Evolutionary conservation across 768 basidiomycete genomes (phyloP).

Genomic region (Hypsizygus marmoreus): DNA sequence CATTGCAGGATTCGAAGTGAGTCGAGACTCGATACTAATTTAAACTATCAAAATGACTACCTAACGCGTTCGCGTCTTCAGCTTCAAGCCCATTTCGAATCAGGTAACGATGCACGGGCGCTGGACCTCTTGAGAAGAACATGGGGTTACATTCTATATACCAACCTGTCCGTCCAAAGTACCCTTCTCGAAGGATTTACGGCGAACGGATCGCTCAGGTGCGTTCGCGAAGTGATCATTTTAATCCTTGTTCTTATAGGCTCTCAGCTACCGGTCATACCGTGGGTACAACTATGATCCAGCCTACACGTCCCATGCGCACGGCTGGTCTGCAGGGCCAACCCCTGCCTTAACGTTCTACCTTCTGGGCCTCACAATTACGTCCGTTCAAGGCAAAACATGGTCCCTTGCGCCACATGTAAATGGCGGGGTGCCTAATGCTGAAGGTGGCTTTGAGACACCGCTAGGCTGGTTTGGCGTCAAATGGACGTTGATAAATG

Average conservation of each 20-base stretch:
- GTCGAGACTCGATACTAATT: constrained; percentile 8
- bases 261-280: constrained; percentile 49
- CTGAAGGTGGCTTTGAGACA: constrained; percentile 56
- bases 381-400: constrained; percentile 44
- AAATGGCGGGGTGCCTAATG: constrained; percentile 36
- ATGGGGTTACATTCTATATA: constrained; percentile 65
- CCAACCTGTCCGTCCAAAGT: constrained; percentile 54
- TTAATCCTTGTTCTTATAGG: not conserved
- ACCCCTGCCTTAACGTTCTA: constrained; percentile 60
- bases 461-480: constrained; percentile 53
- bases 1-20: constrained; percentile 59
- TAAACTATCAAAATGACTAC: too few relatives aligned
- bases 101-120: constrained; percentile 51
- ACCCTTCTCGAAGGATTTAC: constrained; percentile 62
- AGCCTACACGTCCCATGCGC: constrained; percentile 59
- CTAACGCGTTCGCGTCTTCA: constrained; percentile 20
- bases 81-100: constrained; percentile 60
- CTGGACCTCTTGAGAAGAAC: constrained; percentile 54
- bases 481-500: constrained; percentile 36
- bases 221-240: constrained; percentile 11
- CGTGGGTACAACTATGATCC: constrained; percentile 59
- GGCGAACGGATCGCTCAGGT: constrained; percentile 57
- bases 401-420: constrained; percentile 53
- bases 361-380: constrained; percentile 54
- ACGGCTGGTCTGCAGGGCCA: constrained; percentile 62